Percentiles rank a stretch among this genome's conserved stretches.
Conservation (phyloP, 176 grass and related monocot species). For the Elymus sibiricus region DNA sequence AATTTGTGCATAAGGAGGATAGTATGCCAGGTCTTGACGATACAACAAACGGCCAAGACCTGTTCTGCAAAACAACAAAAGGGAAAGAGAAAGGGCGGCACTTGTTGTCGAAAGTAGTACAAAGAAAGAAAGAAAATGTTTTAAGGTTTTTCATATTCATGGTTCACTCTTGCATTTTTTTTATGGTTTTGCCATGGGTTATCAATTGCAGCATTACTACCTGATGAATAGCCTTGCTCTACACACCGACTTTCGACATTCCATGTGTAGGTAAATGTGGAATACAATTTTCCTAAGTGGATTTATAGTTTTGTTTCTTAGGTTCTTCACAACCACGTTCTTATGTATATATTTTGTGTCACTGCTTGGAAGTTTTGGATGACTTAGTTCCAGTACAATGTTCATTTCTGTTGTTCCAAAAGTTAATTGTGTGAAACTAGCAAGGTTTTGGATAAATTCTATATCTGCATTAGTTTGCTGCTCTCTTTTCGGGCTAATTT, state of each 20-base stretch:
- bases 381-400: neutral
- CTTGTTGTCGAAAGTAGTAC: neutral
- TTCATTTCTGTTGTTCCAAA: neutral
- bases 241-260: neutral
- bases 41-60: neutral
- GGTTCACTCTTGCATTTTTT: neutral
- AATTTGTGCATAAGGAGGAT: constrained; percentile 11
- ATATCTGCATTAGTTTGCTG: too few species aligned
- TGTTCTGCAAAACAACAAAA: neutral
- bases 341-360: neutral
- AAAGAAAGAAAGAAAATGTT: neutral
- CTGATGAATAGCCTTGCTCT: neutral
- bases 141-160: neutral
- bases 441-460: neutral
- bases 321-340: neutral
- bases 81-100: neutral
- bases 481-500: too few species aligned
- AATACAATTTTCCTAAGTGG: neutral
- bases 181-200: neutral
- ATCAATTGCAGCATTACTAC: neutral
- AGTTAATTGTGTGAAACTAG: neutral
- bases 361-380: neutral
- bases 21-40: neutral
- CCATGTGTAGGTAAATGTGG: neutral
- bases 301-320: neutral